These are phyloP conservation scores for Hyaloscypha variabilis DNA, from an alignment of 495 filamentous ascomycete genomes.

Conservation along the genomic window DNA sequence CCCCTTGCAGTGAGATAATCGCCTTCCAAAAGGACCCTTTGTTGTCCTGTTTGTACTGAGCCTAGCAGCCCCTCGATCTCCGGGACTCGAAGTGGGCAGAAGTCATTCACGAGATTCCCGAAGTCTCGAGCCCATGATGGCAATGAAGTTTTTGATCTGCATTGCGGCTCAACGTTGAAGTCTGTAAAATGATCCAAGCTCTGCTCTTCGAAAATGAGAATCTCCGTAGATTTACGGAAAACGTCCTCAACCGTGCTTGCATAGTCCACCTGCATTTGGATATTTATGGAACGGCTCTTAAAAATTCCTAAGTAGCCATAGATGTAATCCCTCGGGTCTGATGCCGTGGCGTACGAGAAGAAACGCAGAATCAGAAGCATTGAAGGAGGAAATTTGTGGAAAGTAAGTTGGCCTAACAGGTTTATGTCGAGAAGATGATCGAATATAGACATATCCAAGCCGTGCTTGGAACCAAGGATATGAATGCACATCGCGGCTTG, in stretches of 20 bases:
- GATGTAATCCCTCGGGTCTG: background rate
- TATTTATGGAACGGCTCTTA: background rate
- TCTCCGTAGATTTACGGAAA: background rate
- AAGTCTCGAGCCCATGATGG: background rate
- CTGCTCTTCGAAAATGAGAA: background rate
- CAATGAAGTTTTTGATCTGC: background rate
- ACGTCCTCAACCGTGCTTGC: background rate
- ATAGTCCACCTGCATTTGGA: background rate
- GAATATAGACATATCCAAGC: background rate
- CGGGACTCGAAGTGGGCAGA: background rate
- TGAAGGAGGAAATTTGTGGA: background rate
- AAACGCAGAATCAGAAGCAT: background rate
- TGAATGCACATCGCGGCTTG: background rate
- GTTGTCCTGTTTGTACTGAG: background rate
- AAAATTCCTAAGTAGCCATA: background rate
- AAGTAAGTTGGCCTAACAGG: background rate
- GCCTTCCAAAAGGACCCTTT: background rate
- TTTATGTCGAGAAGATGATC: background rate
- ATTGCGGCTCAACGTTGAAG: background rate
- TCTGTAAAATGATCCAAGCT: background rate
- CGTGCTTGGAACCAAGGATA: background rate
- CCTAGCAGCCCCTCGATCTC: background rate
- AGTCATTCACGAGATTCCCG: background rate
- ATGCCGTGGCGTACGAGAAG: background rate
- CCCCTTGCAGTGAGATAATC: background rate